Conservation (phyloP, 1,284 basidiomycete genomes). For the Malassezia furfur region DNA sequence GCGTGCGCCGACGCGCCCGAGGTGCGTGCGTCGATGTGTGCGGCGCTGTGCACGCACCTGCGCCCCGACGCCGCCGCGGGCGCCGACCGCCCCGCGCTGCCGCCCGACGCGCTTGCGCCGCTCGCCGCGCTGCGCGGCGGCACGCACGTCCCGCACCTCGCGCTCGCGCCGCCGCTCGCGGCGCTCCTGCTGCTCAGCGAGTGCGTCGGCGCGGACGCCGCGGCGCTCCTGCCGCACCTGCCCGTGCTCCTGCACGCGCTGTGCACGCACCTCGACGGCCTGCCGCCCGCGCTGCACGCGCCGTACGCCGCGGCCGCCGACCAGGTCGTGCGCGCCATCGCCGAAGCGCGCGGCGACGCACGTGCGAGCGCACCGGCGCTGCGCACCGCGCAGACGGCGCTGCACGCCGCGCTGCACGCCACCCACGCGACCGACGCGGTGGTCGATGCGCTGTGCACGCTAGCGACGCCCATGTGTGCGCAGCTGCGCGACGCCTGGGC, state of each 20-base stretch:
- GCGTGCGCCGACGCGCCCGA: not conserved
- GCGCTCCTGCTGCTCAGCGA: slow-evolving; percentile 10
- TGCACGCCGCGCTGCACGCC: not conserved
- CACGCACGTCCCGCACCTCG: not conserved
- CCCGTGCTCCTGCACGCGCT: slow-evolving; percentile 70
- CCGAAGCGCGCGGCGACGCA: not conserved
- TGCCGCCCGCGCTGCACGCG: slow-evolving; percentile 29
- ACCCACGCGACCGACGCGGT: not conserved
- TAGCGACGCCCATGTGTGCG: slow-evolving; percentile 19
- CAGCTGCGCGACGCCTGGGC: slow-evolving; percentile 66
- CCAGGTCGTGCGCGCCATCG: slow-evolving; percentile 4
- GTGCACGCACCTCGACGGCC: slow-evolving; percentile 73
- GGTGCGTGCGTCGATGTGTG: not conserved
- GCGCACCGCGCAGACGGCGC: not conserved
- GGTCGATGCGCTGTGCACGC: not conserved
- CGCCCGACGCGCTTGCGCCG: not conserved
- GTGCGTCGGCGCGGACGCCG: not conserved
- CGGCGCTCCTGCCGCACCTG: slow-evolving; percentile 43
- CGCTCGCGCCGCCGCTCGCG: slow-evolving; percentile 1
- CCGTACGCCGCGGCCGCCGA: not conserved
- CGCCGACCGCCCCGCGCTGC: not conserved
- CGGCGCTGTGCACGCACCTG: not conserved
- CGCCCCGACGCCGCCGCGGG: not conserved
- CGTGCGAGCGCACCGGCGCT: not conserved
- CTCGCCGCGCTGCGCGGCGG: not conserved